A percentile compares a stretch with the other conserved stretches of the same genome.
Conservation (phyloP, 352 stramenopile species). For the Hyaloperonospora arabidopsidis region DNA sequence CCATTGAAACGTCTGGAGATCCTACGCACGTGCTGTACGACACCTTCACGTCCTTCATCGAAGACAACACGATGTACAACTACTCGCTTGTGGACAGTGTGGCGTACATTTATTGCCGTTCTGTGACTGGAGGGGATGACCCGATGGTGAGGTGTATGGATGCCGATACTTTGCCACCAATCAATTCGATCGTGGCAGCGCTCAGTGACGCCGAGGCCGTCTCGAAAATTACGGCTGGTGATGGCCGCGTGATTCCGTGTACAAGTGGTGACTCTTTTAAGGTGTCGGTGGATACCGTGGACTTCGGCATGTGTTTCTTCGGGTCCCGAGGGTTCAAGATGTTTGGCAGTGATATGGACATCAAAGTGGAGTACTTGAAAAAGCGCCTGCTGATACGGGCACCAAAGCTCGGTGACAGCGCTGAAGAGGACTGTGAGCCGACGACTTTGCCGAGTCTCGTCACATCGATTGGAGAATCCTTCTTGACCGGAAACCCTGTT, state of each 20-base stretch:
- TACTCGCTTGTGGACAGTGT: constrained; percentile 27
- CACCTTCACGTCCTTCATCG: constrained; percentile 17
- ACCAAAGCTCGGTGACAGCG: neutral
- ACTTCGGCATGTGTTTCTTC: constrained; percentile 14
- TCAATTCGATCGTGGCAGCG: constrained; percentile 23
- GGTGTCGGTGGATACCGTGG: constrained; percentile 4
- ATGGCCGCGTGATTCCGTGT: constrained; percentile 18
- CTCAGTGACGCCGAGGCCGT: constrained; percentile 16
- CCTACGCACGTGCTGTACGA: constrained; percentile 28
- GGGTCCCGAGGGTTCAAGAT: constrained; percentile 15
- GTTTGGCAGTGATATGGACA: constrained; percentile 14
- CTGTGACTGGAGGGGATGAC: constrained; percentile 2
- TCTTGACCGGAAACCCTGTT: constrained; percentile 11
- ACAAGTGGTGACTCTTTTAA: constrained; percentile 4
- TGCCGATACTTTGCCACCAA: constrained; percentile 12
- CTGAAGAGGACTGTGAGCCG: neutral
- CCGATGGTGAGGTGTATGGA: constrained; percentile 11
- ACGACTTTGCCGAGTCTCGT: constrained; percentile 6
- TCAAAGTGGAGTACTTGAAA: constrained; percentile 13
- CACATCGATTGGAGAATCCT: constrained; percentile 1
- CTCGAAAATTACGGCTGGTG: constrained; percentile 7
- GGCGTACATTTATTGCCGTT: constrained; percentile 14
- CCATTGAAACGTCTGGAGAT: constrained; percentile 6
- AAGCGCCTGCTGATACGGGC: constrained; percentile 10
- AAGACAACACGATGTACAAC: constrained; percentile 17